Conservation (phyloP, 139 green algal genomes). For the Chlorella sp. region DNA sequence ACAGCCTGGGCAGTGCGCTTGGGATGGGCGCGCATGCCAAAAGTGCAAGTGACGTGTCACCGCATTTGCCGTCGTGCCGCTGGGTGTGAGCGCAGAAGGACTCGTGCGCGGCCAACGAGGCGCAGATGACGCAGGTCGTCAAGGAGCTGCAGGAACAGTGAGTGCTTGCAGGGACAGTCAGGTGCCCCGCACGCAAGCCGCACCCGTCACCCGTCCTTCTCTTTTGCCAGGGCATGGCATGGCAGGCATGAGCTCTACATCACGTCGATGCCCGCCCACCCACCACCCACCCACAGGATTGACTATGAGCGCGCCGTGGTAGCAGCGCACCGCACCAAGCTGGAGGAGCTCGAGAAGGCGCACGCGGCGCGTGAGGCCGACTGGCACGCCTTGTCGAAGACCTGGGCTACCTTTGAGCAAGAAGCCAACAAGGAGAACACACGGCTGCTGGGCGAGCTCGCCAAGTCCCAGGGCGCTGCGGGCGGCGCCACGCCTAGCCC, state of each 20-base stretch:
- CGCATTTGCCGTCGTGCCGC: no score
- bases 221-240: no score
- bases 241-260: background rate
- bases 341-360: conserved; percentile 5
- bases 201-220: no score
- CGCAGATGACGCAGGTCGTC: background rate
- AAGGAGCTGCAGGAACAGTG: conserved; percentile 1
- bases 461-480: background rate
- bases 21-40: background rate
- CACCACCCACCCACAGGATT: background rate
- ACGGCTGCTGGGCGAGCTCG: background rate
- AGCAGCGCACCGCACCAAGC: background rate
- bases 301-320: conserved; percentile 4
- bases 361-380: conserved; percentile 8
- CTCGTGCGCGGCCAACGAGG: background rate
- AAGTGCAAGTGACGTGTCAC: no score
- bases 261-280: background rate
- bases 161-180: background rate
- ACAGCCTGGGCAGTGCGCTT: background rate
- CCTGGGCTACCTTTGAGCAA: conserved; percentile 10
- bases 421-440: conserved; percentile 10
- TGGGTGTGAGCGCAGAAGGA: background rate
- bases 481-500: background rate
- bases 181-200: background rate
- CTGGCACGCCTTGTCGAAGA: conserved; percentile 9